phyloP scores from a whole-genome alignment of 2,329 filamentous ascomycete genomes.

The Davidsoniella australis region DNA sequence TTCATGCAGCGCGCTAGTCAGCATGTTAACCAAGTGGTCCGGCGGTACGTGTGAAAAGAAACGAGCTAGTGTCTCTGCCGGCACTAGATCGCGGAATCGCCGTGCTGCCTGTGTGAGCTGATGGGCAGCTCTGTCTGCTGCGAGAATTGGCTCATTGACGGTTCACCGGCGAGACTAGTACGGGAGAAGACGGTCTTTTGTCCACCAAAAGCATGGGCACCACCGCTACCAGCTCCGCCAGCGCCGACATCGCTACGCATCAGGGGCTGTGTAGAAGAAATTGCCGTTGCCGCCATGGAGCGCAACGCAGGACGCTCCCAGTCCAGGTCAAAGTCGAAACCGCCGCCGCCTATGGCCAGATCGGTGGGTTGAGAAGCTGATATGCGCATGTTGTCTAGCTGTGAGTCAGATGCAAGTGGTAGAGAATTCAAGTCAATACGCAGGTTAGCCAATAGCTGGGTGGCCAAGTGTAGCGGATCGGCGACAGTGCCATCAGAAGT shows the following conservation, averaged over 20 bases:
- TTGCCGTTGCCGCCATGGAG: constrained; percentile 24
- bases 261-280: constrained; percentile 34
- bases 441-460: constrained; percentile 81
- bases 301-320: constrained; percentile 63
- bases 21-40: constrained; percentile 57
- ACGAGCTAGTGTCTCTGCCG: constrained; percentile 68
- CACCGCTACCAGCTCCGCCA: background rate
- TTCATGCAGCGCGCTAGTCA: constrained; percentile 66
- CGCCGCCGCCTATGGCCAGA: constrained; percentile 32
- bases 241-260: constrained; percentile 20
- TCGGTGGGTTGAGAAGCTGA: constrained; percentile 53
- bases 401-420: constrained; percentile 19
- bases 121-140: constrained; percentile 61
- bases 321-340: constrained; percentile 62
- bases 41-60: constrained; percentile 78
- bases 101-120: constrained; percentile 77
- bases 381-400: constrained; percentile 3
- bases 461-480: constrained; percentile 74
- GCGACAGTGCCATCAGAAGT: constrained; percentile 54
- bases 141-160: constrained; percentile 73
- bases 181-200: constrained; percentile 24
- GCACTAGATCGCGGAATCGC: constrained; percentile 79
- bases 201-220: background rate
- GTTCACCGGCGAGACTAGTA: constrained; percentile 65
- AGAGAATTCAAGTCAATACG: constrained; percentile 65